phyloP scores from a whole-genome alignment of 1,139 yeast genomes.

The Petasospora rhodanensis region DNA sequence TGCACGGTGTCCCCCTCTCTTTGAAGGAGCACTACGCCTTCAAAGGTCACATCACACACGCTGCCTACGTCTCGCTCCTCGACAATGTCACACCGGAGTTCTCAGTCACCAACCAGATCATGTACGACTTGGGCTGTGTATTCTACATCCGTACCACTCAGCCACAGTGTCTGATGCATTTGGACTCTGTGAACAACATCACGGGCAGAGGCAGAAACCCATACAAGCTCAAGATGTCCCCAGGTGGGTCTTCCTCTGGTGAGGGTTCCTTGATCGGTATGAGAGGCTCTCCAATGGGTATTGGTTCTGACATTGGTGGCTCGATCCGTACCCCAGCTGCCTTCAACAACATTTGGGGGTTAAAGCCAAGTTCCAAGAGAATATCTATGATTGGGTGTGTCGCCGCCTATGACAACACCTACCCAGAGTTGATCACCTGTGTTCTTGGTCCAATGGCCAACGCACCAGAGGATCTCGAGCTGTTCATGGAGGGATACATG shows the following conservation, averaged over 20 bases:
- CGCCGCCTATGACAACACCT: constrained; percentile 41
- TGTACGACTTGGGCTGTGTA: constrained; percentile 64
- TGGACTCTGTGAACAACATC: constrained; percentile 46
- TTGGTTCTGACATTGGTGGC: constrained; percentile 81
- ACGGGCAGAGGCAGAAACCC: constrained; percentile 55
- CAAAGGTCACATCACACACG: constrained; percentile 55
- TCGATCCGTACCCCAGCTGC: constrained; percentile 77
- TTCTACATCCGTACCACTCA: constrained; percentile 51
- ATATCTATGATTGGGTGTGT: constrained; percentile 46
- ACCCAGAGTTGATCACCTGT: constrained; percentile 36
- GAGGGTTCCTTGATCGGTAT: constrained; percentile 67
- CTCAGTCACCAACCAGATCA: constrained; percentile 46
- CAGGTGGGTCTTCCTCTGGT: constrained; percentile 77
- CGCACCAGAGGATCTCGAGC: constrained; percentile 58
- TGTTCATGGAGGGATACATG: constrained; percentile 56
- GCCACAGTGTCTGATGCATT: constrained; percentile 57
- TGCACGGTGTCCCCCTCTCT: constrained; percentile 78
- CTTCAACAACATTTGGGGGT: constrained; percentile 60
- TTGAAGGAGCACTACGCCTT: constrained; percentile 69
- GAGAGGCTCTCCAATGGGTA: constrained; percentile 62
- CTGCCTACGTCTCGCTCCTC: constrained; percentile 54
- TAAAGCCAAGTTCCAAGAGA: constrained; percentile 66
- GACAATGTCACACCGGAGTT: constrained; percentile 47
- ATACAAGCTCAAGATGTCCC: constrained; percentile 44
- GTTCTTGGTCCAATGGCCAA: constrained; percentile 64